Conservation (phyloP, 2,329 filamentous ascomycete species). For the Fusarium mangiferae region DNA sequence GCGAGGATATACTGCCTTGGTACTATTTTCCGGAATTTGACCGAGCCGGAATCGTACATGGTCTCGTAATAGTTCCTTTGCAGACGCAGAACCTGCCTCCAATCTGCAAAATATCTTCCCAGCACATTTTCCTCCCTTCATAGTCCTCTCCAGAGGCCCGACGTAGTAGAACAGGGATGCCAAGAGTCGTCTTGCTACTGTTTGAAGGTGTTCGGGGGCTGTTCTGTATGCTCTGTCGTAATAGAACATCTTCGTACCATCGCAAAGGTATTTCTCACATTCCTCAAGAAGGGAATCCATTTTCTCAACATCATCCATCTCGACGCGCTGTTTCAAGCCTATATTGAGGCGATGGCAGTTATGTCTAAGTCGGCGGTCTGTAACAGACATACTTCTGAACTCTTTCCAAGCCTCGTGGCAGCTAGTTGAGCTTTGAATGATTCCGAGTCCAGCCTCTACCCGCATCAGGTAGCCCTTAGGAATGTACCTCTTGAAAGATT, state of each 20-base stretch:
- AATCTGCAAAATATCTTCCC: neutral
- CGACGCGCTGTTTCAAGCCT: neutral
- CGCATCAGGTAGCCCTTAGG: neutral
- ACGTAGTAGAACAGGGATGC: conserved; percentile 20
- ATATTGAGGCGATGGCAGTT: conserved; percentile 19
- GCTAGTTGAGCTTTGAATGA: neutral
- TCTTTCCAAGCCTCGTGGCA: conserved; percentile 12
- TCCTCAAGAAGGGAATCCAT: neutral
- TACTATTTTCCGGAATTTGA: neutral
- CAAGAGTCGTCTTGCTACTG: conserved; percentile 7
- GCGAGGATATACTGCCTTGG: neutral
- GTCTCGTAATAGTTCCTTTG: neutral
- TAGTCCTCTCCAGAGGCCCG: neutral
- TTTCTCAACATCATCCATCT: conserved; percentile 6
- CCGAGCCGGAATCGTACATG: neutral
- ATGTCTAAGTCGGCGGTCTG: neutral
- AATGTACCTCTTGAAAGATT: neutral
- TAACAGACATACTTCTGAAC: neutral
- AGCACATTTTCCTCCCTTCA: accelerated
- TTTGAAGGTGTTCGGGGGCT: neutral
- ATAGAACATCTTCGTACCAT: neutral
- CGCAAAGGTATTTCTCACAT: neutral
- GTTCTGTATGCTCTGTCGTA: neutral
- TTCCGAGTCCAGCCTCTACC: neutral
- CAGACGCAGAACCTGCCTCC: neutral